These are phyloP conservation scores for Coelastrella sp. DNA, from an alignment of 139 green algal genomes.

Conservation along the genomic window DNA sequence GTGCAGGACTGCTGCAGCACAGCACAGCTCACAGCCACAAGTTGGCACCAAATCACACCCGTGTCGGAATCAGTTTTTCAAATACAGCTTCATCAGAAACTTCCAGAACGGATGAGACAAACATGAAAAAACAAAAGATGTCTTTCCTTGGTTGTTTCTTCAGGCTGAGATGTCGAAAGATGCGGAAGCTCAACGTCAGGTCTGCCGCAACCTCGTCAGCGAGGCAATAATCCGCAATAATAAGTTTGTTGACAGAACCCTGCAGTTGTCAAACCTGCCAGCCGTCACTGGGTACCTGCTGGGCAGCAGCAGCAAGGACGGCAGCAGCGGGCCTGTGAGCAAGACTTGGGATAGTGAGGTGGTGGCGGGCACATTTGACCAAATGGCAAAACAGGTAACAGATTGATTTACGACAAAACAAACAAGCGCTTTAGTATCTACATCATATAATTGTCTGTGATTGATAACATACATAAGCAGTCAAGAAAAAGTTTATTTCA, in stretches of 20 bases:
- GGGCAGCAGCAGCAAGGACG: conserved; percentile 33
- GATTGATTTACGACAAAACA: background rate
- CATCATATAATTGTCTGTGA: no score
- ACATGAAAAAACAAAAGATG: background rate
- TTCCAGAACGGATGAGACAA: background rate
- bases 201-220: conserved; percentile 57
- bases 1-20: no score
- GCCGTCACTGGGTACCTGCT: conserved; percentile 75
- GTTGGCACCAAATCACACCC: no score
- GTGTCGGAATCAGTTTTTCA: no score
- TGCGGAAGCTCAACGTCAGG: conserved; percentile 67
- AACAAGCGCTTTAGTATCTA: background rate
- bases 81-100: no score
- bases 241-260: conserved; percentile 72
- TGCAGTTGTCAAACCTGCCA: conserved; percentile 82
- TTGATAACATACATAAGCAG: no score
- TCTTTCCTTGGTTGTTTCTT: background rate
- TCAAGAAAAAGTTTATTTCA: no score
- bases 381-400: conserved; percentile 48
- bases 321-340: conserved; percentile 40
- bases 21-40: no score
- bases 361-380: conserved; percentile 38
- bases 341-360: conserved; percentile 41
- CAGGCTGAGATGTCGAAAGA: conserved; percentile 84
- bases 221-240: conserved; percentile 62